phyloP scores from a whole-genome alignment of 2,329 filamentous ascomycete genomes.

The Colletotrichum eremochloae region DNA sequence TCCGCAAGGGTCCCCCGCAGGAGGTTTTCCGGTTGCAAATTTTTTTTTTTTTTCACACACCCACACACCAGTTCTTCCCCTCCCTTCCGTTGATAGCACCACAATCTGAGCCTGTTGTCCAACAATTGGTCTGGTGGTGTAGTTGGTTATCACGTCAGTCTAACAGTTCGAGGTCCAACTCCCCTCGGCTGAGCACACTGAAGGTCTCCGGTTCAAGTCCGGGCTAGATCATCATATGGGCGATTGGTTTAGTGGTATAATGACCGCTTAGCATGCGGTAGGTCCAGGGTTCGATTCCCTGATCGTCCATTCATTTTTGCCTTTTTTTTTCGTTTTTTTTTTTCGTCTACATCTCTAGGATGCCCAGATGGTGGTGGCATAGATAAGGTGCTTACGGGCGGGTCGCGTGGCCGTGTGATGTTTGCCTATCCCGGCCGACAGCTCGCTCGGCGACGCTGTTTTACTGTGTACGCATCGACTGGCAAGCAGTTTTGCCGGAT shows the following conservation, averaged over 20 bases:
- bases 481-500: not conserved
- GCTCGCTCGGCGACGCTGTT: not conserved
- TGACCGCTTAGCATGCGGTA: slow-evolving; percentile 42
- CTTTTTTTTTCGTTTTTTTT: slow-evolving; percentile 8
- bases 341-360: too few relatives aligned
- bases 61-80: not conserved
- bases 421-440: not conserved
- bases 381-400: not conserved
- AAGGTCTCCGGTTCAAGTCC: slow-evolving; percentile 43
- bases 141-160: slow-evolving; percentile 65
- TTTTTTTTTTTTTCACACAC: slow-evolving; percentile 1
- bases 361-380: not conserved
- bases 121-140: slow-evolving; percentile 51
- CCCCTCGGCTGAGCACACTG: slow-evolving; percentile 13
- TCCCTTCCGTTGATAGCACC: not conserved
- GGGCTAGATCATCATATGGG: slow-evolving; percentile 32
- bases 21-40: slow-evolving; percentile 1
- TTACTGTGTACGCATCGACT: not conserved
- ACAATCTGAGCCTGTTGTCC: not conserved
- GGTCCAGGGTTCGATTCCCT: slow-evolving; percentile 42
- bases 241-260: slow-evolving; percentile 42
- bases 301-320: slow-evolving; percentile 31
- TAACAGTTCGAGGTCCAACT: slow-evolving; percentile 49
- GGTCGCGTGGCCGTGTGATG: not conserved
- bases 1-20: slow-evolving; percentile 4